Conservation (phyloP, 352 stramenopile genomes). For the Bremia lactucae region DNA sequence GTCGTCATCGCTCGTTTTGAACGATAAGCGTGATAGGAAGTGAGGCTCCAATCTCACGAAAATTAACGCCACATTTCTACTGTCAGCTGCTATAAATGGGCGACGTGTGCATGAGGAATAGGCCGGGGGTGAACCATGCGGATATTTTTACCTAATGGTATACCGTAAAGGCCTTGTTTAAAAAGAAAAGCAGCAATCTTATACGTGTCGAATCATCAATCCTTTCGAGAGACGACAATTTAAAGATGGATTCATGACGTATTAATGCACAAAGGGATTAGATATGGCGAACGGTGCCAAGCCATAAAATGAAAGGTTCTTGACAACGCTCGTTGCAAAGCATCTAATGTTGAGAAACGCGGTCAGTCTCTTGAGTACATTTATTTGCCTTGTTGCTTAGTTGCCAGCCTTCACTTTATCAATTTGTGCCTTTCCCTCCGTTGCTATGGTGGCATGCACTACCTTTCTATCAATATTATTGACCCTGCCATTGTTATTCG, state of each 20-base stretch:
- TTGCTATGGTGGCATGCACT: constrained; percentile 1
- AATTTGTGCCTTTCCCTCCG: too few relatives aligned
- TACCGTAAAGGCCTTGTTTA: too few relatives aligned
- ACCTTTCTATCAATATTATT: constrained; percentile 1
- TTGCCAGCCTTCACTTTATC: neutral
- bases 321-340: too few relatives aligned
- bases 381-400: neutral
- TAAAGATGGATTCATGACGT: too few relatives aligned
- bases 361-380: too few relatives aligned
- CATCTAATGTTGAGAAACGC: too few relatives aligned
- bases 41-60: neutral
- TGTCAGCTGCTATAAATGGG: constrained; percentile 3
- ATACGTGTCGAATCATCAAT: neutral
- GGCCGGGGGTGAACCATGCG: constrained; percentile 8
- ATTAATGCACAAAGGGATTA: too few relatives aligned
- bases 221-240: too few relatives aligned
- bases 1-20: neutral
- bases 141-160: neutral
- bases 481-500: neutral
- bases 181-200: too few relatives aligned
- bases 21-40: constrained; percentile 1
- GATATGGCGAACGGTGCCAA: too few relatives aligned
- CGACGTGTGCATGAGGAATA: constrained; percentile 15
- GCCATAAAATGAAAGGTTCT: too few relatives aligned
- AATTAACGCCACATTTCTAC: constrained; percentile 17